These are phyloP conservation scores for Forsythia viridissima DNA, from an alignment of 257 asterid species.

Conservation along the genomic window DNA sequence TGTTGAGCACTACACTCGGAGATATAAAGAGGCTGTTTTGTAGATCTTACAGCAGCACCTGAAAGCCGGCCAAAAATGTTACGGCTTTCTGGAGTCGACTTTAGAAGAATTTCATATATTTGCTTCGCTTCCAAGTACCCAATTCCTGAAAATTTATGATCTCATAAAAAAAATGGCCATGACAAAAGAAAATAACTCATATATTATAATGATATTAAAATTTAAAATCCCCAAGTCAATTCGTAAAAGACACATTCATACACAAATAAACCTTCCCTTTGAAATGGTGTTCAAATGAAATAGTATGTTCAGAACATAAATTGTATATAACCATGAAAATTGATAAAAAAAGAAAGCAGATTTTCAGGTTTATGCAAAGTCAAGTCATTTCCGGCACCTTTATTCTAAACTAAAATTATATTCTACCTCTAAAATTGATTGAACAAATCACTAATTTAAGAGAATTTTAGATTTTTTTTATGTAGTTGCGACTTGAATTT, in stretches of 20 bases:
- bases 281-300: not conserved
- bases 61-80: constrained; percentile 98
- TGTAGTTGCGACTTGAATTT: not conserved
- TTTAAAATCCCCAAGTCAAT: constrained; percentile 5
- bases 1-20: constrained; percentile 1
- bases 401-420: not conserved
- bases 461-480: not conserved
- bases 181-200: constrained; percentile 10
- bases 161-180: constrained; percentile 8
- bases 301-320: not conserved
- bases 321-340: not conserved
- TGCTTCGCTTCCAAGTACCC: constrained; percentile 80
- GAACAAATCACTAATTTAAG: not conserved
- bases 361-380: not conserved
- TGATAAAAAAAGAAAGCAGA: not conserved
- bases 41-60: constrained; percentile 94
- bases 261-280: not conserved
- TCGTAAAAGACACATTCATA: constrained; percentile 3
- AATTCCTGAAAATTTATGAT: constrained; percentile 55
- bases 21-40: constrained; percentile 22
- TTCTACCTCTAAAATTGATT: not conserved
- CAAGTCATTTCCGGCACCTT: not conserved
- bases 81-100: constrained; percentile 88
- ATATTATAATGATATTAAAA: constrained; percentile 8
- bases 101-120: constrained; percentile 75